A percentile compares a stretch with the other conserved stretches of the same genome.
Conservation (phyloP, 306 rosid species). For the Pyrus communis region DNA sequence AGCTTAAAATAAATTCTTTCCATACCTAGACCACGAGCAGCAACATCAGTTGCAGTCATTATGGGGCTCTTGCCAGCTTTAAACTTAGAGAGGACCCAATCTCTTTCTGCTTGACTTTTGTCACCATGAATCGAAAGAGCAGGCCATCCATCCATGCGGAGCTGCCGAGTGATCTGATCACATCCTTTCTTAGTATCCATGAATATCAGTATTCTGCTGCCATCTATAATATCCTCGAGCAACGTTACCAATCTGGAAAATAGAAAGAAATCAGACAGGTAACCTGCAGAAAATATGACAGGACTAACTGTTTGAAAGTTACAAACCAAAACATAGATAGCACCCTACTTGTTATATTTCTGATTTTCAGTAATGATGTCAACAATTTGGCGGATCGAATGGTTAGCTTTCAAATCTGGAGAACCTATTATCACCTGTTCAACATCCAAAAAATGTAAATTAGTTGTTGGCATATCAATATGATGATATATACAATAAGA, state of each 20-base stretch:
- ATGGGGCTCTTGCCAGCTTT: constrained; percentile 97
- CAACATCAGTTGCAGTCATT: constrained; percentile 98
- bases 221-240: constrained; percentile 97
- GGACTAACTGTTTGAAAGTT: constrained; percentile 4
- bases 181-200: constrained; percentile 99
- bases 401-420: constrained; percentile 83
- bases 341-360: constrained; percentile 82
- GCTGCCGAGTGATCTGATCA: constrained; percentile 90
- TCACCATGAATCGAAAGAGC: constrained; percentile 98
- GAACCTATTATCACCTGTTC: constrained; percentile 88
- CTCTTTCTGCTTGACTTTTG: constrained; percentile 99
- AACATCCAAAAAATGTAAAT: constrained; percentile 13
- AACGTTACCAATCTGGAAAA: constrained; percentile 78
- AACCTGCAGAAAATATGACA: constrained; percentile 12
- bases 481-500: background rate
- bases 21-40: constrained; percentile 95
- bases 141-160: constrained; percentile 99
- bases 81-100: constrained; percentile 98
- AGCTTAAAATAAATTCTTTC: constrained; percentile 1
- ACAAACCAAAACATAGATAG: constrained; percentile 12
- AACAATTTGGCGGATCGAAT: constrained; percentile 77
- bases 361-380: constrained; percentile 93
- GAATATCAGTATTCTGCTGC: constrained; percentile 89
- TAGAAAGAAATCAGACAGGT: constrained; percentile 16
- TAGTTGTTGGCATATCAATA: background rate